Percentiles rank a stretch among this genome's conserved stretches.
These are phyloP conservation scores for Taphrina confusa DNA, from an alignment of 1,139 yeast genomes.

Conservation along the genomic window DNA sequence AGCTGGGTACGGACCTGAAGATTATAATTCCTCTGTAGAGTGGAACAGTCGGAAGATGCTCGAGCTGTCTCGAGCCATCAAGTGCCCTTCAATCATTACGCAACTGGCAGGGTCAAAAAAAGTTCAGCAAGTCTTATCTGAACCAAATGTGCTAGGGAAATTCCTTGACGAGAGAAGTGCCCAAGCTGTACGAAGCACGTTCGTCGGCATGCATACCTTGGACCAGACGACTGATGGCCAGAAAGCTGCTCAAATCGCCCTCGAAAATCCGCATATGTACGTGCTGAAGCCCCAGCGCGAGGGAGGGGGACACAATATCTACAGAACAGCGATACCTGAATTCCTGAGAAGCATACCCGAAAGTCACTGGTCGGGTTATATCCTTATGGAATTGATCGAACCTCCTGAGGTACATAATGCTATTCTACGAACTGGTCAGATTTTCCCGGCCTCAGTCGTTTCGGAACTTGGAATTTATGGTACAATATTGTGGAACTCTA, in stretches of 20 bases:
- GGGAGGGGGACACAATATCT: slow-evolving; percentile 91
- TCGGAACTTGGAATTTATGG: slow-evolving; percentile 94
- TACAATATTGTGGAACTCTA: slow-evolving; percentile 69
- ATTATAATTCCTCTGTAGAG: slow-evolving; percentile 60
- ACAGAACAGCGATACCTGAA: slow-evolving; percentile 76
- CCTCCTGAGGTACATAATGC: slow-evolving; percentile 70
- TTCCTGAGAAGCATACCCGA: slow-evolving; percentile 65
- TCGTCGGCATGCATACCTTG: slow-evolving; percentile 82
- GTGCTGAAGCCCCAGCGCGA: slow-evolving; percentile 97
- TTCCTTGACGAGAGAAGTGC: slow-evolving; percentile 51
- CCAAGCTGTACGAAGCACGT: slow-evolving; percentile 57
- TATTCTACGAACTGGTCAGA: slow-evolving; percentile 66
- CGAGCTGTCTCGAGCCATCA: slow-evolving; percentile 77
- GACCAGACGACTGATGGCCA: slow-evolving; percentile 69
- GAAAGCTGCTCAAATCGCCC: slow-evolving; percentile 66
- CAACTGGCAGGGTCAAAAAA: slow-evolving; percentile 93
- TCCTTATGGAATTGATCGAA: slow-evolving; percentile 86
- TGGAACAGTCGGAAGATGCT: slow-evolving; percentile 77
- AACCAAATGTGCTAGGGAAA: slow-evolving; percentile 52
- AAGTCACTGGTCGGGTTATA: slow-evolving; percentile 83
- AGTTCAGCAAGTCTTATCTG: slow-evolving; percentile 82
- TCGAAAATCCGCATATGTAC: slow-evolving; percentile 64
- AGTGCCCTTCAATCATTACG: slow-evolving; percentile 85
- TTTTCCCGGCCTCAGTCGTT: slow-evolving; percentile 67
- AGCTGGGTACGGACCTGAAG: slow-evolving; percentile 82